Percentiles rank a stretch among this genome's conserved stretches.
Conservation (phyloP, 345 rosid genomes). For the Acer saccharum region DNA sequence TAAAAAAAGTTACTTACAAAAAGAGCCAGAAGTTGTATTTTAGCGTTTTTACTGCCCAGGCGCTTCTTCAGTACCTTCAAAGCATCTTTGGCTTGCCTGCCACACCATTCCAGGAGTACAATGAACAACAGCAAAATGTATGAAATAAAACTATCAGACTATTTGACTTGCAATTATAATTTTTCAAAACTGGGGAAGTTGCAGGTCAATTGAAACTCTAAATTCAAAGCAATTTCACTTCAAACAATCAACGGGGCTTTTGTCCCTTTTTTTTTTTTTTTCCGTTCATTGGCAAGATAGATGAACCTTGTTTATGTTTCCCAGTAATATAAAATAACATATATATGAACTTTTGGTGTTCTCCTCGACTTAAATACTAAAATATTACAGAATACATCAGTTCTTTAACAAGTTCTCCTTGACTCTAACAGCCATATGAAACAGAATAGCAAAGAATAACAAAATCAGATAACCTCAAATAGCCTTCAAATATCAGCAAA, state of each 20-base stretch:
- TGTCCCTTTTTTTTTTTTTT: not conserved
- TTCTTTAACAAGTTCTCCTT: not conserved
- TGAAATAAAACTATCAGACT: slow-evolving; percentile 1
- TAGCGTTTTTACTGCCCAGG: slow-evolving; percentile 81
- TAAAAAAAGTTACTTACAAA: slow-evolving; percentile 54
- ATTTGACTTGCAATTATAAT: not conserved
- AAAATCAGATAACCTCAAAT: not conserved
- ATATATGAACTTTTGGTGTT: not conserved
- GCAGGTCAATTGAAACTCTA: not conserved
- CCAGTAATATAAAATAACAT: not conserved
- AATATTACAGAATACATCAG: not conserved
- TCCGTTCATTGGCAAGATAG: not conserved
- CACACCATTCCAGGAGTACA: slow-evolving; percentile 22
- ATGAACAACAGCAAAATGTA: slow-evolving; percentile 12
- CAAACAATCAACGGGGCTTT: not conserved
- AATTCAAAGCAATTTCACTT: not conserved
- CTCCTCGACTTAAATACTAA: not conserved
- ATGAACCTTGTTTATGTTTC: not conserved
- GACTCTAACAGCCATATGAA: not conserved
- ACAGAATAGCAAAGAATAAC: not conserved
- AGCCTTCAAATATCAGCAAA: slow-evolving; percentile 1
- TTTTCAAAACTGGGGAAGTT: not conserved
- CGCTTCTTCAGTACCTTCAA: slow-evolving; percentile 90
- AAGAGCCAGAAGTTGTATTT: slow-evolving; percentile 84
- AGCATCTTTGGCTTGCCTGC: slow-evolving; percentile 91